Evolutionary conservation across 805 yeast species (phyloP), one percentile per base, ranked within the genome.

Genomic region (Huiozyma naganishii): DNA sequence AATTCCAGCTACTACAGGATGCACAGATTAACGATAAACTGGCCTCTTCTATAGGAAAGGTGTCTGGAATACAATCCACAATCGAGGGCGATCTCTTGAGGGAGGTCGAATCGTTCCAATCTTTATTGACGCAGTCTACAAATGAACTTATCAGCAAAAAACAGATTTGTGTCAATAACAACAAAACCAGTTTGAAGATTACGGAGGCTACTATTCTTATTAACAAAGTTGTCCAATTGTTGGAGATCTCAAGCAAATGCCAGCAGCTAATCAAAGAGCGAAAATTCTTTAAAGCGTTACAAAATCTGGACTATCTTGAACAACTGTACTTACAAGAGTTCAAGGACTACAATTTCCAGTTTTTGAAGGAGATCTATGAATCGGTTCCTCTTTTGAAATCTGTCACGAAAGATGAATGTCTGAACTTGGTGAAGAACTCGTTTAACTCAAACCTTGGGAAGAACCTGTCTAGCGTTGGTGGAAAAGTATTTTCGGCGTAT

Each of bases 201-300:
- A 74, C 76, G 42, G 86, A 83, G 51, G 81, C 95, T 0, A 75
- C 75, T 6, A 71, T 74, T 35, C 77, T 86, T 17, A 75, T 90
- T 32, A 77, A 74, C 43, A 71, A 79, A 41, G 83, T 95, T 51
- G 68, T 89, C 27, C 87, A 83, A 50, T 89, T 89, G 7, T 70
- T 90, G 44, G 95, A 89, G 55, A 73, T 83, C 52, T 83, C 95
- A 11, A 89, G 88, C 63, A 83, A 80, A 54, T 84, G 88, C 40
- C 86, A 87, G 57, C 89, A 84, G 35, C 68, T 89, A 56, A 82
- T 87, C 48, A 75, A 79, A 42, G 78, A 77, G 46, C 78, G 79
- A 53, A 79, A 80, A 52, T 85, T 84, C 53, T 89, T 86, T 59
- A 83, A 83, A 47, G 97, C 97, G 0, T 74, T 92, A 52, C 86